Percentiles rank a stretch among this genome's conserved stretches.
These are phyloP conservation scores for Petrea volubilis DNA, from an alignment of 257 asterid species.

Conservation along the genomic window DNA sequence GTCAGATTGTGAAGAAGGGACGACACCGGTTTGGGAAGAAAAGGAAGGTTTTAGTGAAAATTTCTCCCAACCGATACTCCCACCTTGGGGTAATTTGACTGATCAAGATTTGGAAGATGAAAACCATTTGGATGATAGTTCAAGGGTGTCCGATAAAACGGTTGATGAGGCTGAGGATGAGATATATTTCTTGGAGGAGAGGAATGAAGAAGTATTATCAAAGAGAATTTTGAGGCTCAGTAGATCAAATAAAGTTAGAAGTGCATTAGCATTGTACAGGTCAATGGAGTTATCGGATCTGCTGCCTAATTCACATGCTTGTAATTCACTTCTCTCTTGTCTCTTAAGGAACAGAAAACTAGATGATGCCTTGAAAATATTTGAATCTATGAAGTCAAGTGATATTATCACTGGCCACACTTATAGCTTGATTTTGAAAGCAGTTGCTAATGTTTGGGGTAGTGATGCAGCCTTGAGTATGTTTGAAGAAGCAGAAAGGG, in stretches of 20 bases:
- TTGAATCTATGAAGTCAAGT: conserved; percentile 53
- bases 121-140: background rate
- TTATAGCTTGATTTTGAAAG: conserved; percentile 76
- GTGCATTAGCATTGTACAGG: conserved; percentile 59
- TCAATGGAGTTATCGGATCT: conserved; percentile 69
- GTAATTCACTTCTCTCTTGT: conserved; percentile 81
- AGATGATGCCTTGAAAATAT: conserved; percentile 63
- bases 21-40: conserved; percentile 14
- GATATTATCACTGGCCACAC: conserved; percentile 64
- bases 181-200: conserved; percentile 73
- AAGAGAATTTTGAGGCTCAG: conserved; percentile 84
- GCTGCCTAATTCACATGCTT: conserved; percentile 73
- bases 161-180: conserved; percentile 32
- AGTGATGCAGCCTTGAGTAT: conserved; percentile 54
- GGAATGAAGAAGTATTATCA: conserved; percentile 59
- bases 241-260: conserved; percentile 64
- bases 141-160: conserved; percentile 3
- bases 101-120: conserved; percentile 26
- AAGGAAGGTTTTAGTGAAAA: conserved; percentile 34
- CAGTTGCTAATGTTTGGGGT: conserved; percentile 56
- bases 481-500: conserved; percentile 64
- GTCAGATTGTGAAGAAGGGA: conserved; percentile 30
- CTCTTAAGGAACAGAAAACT: conserved; percentile 65
- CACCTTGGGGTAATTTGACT: conserved; percentile 36
- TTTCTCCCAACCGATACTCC: conserved; percentile 26